Base-by-base conservation (phyloP, 306 rosid species). In the Vigna unguiculata region DNA sequence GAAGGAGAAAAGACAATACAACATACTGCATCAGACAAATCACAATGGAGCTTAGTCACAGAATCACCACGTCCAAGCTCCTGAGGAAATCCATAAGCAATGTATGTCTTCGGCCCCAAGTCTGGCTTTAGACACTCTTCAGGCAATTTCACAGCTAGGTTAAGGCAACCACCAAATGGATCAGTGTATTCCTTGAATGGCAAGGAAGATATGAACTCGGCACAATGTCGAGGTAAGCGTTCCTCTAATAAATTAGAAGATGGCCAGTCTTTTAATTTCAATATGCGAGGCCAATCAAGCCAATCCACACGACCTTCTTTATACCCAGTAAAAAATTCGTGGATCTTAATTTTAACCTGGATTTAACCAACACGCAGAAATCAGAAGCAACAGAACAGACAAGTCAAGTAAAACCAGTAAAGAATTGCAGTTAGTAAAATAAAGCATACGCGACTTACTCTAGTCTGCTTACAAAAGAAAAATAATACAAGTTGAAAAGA, bases 1-100 rank as follows among this genome's bases (percentile, higher is more conserved):
- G 3, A 49, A 73, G 49, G 47, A 58, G 1, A 72, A 59, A 9
- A 74, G 59, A 65, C 30, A 62, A 70, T 20, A 9, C 25, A 68
- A 53, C 94, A 14, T 88, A 94, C 96, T 2, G 94, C 94, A 86
- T 94, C 97, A 47, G 93, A 94, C 97, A 94, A 91, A 68, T 90
- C 96, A 30, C 97, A 94, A 7, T 94, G 98, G 77, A 94, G 96
- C 83, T 93, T 91, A 66, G 98, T 93, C 21, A 93, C 93, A 21
- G 98, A 91, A 69, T 93, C 98, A 6, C 96, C 97, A 64, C 97
- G 90, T 19, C 97, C 96, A 82, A 93, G 96, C 87, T 93, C 97
- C 75, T 88, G 86, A 1, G 86, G 43, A 86, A 88, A 51, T 61
- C 97, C 97, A 64, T 90, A 94, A 28, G 98, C 96, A 86, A 91